Evolutionary conservation across 2,329 filamentous ascomycete species (phyloP).

Genomic region (Monosporascus sp.): DNA sequence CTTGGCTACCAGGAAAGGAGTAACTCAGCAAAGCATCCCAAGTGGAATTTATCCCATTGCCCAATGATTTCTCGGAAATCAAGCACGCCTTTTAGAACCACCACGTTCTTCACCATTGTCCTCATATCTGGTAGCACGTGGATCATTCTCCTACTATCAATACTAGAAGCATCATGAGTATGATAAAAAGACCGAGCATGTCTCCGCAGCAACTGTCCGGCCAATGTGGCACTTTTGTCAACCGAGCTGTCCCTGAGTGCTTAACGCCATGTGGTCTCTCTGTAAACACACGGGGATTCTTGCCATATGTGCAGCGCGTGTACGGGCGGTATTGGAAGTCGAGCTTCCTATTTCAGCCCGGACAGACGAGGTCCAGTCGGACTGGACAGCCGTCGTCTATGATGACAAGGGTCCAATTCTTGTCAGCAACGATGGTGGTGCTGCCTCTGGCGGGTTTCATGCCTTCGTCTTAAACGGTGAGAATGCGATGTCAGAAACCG

Average conservation of each 20-base stretch:
- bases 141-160: too few relatives aligned
- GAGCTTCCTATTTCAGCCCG: slow-evolving; percentile 20
- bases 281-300: background rate
- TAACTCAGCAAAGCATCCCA: too few relatives aligned
- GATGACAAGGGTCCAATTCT: slow-evolving; percentile 29
- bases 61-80: too few relatives aligned
- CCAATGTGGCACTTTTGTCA: too few relatives aligned
- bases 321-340: slow-evolving; percentile 6
- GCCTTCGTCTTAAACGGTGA: slow-evolving; percentile 29
- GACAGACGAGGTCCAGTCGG: slow-evolving; percentile 35
- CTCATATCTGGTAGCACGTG: too few relatives aligned
- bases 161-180: too few relatives aligned
- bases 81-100: too few relatives aligned
- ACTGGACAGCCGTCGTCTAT: slow-evolving; percentile 38
- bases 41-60: too few relatives aligned
- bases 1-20: too few relatives aligned
- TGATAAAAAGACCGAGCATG: too few relatives aligned
- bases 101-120: too few relatives aligned
- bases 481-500: slow-evolving; percentile 26
- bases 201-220: too few relatives aligned
- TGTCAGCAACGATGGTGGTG: slow-evolving; percentile 41
- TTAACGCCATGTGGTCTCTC: background rate
- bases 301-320: background rate
- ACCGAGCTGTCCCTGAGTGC: background rate
- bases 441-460: slow-evolving; percentile 38